Conservation (phyloP, 805 yeast species). For the Spathaspora hagerdaliae region DNA sequence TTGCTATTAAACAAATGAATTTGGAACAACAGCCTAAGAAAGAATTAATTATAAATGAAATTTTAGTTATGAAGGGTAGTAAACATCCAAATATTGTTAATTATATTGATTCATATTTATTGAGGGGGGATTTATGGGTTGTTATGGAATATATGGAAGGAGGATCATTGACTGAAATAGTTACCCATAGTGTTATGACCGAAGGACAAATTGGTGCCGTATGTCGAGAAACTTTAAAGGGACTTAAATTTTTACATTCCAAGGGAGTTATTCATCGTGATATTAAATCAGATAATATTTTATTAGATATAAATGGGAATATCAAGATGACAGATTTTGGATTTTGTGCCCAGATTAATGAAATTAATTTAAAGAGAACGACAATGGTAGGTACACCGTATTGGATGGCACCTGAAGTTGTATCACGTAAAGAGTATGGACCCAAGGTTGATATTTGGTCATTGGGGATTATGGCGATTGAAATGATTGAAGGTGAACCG, state of each 20-base stretch:
- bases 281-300: slow-evolving; percentile 90
- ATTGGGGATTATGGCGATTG: slow-evolving; percentile 95
- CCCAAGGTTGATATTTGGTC: slow-evolving; percentile 98
- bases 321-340: slow-evolving; percentile 95
- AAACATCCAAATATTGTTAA: slow-evolving; percentile 91
- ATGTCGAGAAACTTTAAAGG: slow-evolving; percentile 83
- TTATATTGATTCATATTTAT: slow-evolving; percentile 78
- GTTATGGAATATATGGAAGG: slow-evolving; percentile 99
- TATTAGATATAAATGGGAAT: slow-evolving; percentile 78
- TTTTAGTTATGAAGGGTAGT: slow-evolving; percentile 90
- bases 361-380: slow-evolving; percentile 72
- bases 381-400: slow-evolving; percentile 99
- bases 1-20: slow-evolving; percentile 97
- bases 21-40: slow-evolving; percentile 92
- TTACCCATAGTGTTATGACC: slow-evolving; percentile 82
- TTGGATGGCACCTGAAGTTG: slow-evolving; percentile 99
- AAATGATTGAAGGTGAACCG: slow-evolving; percentile 99
- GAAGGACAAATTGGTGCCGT: slow-evolving; percentile 96
- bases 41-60: slow-evolving; percentile 91
- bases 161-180: slow-evolving; percentile 93
- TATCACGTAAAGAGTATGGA: slow-evolving; percentile 89
- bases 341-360: slow-evolving; percentile 81
- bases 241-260: slow-evolving; percentile 81
- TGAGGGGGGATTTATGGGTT: slow-evolving; percentile 87
- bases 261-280: slow-evolving; percentile 95